phyloP scores from a whole-genome alignment of 805 yeast genomes.

The Cyberlindnera veronae region DNA sequence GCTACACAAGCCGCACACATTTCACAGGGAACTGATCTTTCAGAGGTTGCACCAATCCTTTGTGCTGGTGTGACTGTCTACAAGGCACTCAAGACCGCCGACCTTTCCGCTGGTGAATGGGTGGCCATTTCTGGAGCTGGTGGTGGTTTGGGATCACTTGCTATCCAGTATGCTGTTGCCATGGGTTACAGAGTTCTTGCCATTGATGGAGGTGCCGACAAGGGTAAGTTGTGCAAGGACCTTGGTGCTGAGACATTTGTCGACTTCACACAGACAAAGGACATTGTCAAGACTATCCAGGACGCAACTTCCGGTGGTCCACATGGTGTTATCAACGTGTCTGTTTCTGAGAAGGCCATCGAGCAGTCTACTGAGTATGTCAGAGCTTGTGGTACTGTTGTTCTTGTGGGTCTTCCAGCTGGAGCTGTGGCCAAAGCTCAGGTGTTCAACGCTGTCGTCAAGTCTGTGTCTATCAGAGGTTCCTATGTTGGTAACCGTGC shows the following conservation, averaged over 20 bases:
- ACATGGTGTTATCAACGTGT: constrained; percentile 59
- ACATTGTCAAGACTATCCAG: constrained; percentile 41
- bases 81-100: constrained; percentile 62
- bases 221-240: constrained; percentile 46
- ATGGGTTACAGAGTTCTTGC: constrained; percentile 70
- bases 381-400: constrained; percentile 58
- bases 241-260: constrained; percentile 64
- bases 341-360: constrained; percentile 51
- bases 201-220: constrained; percentile 75
- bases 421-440: constrained; percentile 43
- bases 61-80: constrained; percentile 48
- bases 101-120: constrained; percentile 62
- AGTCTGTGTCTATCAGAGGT: constrained; percentile 41
- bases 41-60: constrained; percentile 56
- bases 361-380: constrained; percentile 47
- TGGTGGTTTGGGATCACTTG: constrained; percentile 76
- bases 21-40: constrained; percentile 51
- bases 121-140: constrained; percentile 75
- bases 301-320: constrained; percentile 59
- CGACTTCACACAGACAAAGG: constrained; percentile 51
- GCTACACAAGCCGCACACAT: constrained; percentile 60
- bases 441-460: constrained; percentile 46
- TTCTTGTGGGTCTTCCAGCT: constrained; percentile 57
- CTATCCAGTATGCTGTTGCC: constrained; percentile 71
- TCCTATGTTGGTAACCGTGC: constrained; percentile 27